Base-by-base conservation (phyloP, 2,329 filamentous ascomycete genomes). In the Pezicula neosporulosa region DNA sequence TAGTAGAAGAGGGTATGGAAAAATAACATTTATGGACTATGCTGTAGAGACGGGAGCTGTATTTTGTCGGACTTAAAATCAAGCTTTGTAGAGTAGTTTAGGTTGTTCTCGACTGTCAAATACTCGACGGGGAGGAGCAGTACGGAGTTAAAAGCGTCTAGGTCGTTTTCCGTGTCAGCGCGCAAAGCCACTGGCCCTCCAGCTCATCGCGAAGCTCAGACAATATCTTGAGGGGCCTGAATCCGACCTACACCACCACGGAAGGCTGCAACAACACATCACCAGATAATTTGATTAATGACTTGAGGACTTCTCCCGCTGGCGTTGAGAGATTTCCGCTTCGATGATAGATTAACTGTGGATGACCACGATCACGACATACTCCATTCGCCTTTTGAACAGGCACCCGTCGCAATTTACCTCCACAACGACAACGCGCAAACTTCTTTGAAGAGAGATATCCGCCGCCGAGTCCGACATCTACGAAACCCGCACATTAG, bases 301-400 rank as follows among this genome's bases (percentile, higher is more conserved):
- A 39, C n/a, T 21, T 21, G 16, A 16, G n/a, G 37, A 16, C n/a
- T 39, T 45, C 44, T 51, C 54, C 48, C 48, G 24, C 48, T 24
- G 42, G 49, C 45, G 36, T 49, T 49, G 52, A 54, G 48, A 46
- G 47, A 49, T 35, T 27, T 15, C 15, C 9, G 36, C 21, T 30
- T 30, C n/a, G 36, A 16, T 16, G 15, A 19, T 19, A n/a, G 21
- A 24, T 33, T 42, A 27, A n/a, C 4, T 13, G 46, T 28, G 46
- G 24, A 27, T 30, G 36, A 35, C 46, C 27, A 48, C 41, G 35
- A 47, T 19, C 35, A n/a, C 36, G 16, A 21, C 19, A 21, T n/a
- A 13, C 30, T 33, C 30, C 12, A 33, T 33, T 33, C 30, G 39
- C 39, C 39, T 42, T 42, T 19, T 16, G 15, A 42, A 24, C 39